Conservation (phyloP, 129 eudicot species). For the Flaveria sonorensis region DNA sequence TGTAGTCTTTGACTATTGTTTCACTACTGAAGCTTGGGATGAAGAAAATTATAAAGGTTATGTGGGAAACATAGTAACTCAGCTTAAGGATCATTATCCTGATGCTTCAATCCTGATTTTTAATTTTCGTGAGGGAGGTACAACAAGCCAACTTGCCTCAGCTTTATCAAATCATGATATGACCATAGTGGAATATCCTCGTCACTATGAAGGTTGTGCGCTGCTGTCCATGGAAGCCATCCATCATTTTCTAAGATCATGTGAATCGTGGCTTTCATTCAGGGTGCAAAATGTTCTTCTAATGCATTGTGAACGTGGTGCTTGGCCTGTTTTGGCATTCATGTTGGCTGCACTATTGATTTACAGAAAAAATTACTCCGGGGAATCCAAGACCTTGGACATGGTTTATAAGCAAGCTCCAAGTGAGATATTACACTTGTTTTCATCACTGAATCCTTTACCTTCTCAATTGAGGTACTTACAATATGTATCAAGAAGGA, state of each 20-base stretch:
- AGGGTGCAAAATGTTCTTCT: conserved; percentile 72
- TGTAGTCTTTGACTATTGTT: conserved; percentile 90
- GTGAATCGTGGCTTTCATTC: conserved; percentile 74
- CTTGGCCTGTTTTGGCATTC: conserved; percentile 77
- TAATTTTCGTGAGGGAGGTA: conserved; percentile 67
- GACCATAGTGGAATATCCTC: conserved; percentile 77
- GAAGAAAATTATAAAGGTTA: conserved; percentile 54
- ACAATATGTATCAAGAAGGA: conserved; percentile 79
- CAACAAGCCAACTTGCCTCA: conserved; percentile 49
- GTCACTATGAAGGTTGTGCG: conserved; percentile 65
- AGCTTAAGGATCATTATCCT: conserved; percentile 57
- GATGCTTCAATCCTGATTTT: conserved; percentile 73
- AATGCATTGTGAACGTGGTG: conserved; percentile 81
- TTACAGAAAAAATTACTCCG: conserved; percentile 59
- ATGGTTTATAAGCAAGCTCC: conserved; percentile 91
- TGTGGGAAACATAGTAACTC: conserved; percentile 52
- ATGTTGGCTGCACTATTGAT: conserved; percentile 82
- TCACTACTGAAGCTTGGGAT: conserved; percentile 62
- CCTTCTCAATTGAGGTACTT: conserved; percentile 89
- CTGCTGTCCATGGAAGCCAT: conserved; percentile 69
- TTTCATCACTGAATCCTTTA: conserved; percentile 68
- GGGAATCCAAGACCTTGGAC: conserved; percentile 78
- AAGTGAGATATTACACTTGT: conserved; percentile 57
- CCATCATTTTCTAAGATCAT: conserved; percentile 69
- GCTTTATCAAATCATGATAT: conserved; percentile 54